These are phyloP conservation scores for Ilex paraguariensis DNA, from an alignment of 305 asterid genomes.

Conservation along the genomic window DNA sequence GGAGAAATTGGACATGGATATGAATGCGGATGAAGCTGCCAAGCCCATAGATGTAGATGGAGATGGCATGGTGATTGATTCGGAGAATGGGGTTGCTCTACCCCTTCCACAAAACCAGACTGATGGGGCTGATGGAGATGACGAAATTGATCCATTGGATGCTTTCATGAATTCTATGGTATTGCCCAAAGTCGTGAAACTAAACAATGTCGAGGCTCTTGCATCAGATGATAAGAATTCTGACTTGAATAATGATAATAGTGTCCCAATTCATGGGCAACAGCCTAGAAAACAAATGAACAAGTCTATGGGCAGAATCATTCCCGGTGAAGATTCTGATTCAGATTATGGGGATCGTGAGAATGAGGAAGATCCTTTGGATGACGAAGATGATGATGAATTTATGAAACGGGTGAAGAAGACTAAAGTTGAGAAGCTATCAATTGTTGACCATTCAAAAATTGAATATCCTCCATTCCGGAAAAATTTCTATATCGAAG, in stretches of 20 bases:
- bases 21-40: slow-evolving; percentile 36
- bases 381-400: slow-evolving; percentile 94
- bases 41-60: slow-evolving; percentile 30
- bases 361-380: slow-evolving; percentile 54
- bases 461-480: slow-evolving; percentile 74
- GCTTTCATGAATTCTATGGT: slow-evolving; percentile 90
- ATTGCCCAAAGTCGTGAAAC: slow-evolving; percentile 90
- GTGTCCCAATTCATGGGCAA: slow-evolving; percentile 27
- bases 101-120: slow-evolving; percentile 37
- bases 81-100: slow-evolving; percentile 26
- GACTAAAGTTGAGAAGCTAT: slow-evolving; percentile 86
- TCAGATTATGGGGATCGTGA: slow-evolving; percentile 62
- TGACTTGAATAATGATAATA: slow-evolving; percentile 33
- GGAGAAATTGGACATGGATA: slow-evolving; percentile 42
- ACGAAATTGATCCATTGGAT: slow-evolving; percentile 91
- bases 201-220: slow-evolving; percentile 33
- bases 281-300: slow-evolving; percentile 35
- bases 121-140: slow-evolving; percentile 40
- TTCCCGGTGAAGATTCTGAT: slow-evolving; percentile 86
- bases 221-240: slow-evolving; percentile 32
- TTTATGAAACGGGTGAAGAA: slow-evolving; percentile 94
- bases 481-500: slow-evolving; percentile 86
- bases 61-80: slow-evolving; percentile 36
- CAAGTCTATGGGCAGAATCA: slow-evolving; percentile 72
- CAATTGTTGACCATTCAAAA: slow-evolving; percentile 85